Evolutionary conservation across 805 yeast genomes (phyloP).

Genomic region (Kluyveromyces lactis): DNA sequence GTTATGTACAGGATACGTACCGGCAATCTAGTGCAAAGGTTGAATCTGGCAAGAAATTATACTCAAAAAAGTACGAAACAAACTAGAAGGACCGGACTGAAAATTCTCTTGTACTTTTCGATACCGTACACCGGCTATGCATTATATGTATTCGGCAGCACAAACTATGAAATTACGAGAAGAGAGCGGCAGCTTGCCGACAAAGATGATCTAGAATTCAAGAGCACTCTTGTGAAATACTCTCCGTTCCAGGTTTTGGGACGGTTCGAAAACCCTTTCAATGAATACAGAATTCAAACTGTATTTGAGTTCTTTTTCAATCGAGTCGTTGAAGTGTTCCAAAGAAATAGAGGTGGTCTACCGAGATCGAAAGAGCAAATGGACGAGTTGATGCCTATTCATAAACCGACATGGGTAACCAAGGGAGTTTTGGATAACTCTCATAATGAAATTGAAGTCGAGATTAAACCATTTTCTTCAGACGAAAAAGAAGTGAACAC

Average conservation of each 20-base stretch:
- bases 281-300: constrained; percentile 85
- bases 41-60: background rate
- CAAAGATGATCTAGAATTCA: constrained; percentile 7
- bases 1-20: no score
- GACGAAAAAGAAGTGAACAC: background rate
- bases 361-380: constrained; percentile 42
- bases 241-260: constrained; percentile 54
- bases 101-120: constrained; percentile 17
- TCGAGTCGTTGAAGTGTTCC: constrained; percentile 62
- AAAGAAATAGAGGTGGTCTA: constrained; percentile 51
- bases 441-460: background rate
- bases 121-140: constrained; percentile 58
- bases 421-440: background rate
- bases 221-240: constrained; percentile 29
- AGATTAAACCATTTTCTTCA: background rate
- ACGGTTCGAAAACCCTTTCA: constrained; percentile 82
- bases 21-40: no score
- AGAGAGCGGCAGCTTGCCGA: constrained; percentile 28
- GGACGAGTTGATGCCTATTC: constrained; percentile 49
- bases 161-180: constrained; percentile 44
- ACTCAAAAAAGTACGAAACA: background rate
- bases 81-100: constrained; percentile 4
- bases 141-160: constrained; percentile 45
- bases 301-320: constrained; percentile 75
- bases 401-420: constrained; percentile 41